Base-by-base conservation (phyloP, 495 filamentous ascomycete genomes). In the Amniculicola lignicola region DNA sequence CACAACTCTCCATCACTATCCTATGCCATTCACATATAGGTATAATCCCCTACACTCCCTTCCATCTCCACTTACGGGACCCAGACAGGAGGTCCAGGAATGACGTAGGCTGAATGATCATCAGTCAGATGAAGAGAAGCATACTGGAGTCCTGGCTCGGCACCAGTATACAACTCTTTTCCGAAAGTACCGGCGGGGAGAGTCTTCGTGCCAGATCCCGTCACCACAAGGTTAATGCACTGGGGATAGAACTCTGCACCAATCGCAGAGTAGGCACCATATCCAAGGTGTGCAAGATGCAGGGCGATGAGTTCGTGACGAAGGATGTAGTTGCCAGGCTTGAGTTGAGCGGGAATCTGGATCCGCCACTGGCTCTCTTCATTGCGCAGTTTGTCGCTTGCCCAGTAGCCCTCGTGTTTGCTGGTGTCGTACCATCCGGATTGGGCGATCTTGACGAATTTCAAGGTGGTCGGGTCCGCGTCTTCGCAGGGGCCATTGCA, bases 281-380 rank as follows among this genome's bases (percentile, higher is more conserved):
- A 22, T 4, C 51, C 55, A 14, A 74, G 63, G 14, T 31, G 25
- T 4, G 82, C 84, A 16, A 77, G 77, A 75, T 90, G 86, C 16
- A 90, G 79, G n/a, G 82, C 86, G 46, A 90, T 86, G 62, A 90
- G 84, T 70, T 92, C 88, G 68, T 89, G 85, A 31, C 88, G 84
- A 37, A 92, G 73, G 54, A 92, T 82, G 63, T 89, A 92, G 74
- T 85, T 83, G 33, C 87, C 87, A 12, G 82, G 61, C 27, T 75
- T 79, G 49, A 90, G 78, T 65, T 70, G 67, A 31, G 72, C 62
- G 27, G 88, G 87, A 64, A 92, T 85, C 33, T 79, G 82, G 41
- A 89, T 78, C 40, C 80, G 76, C 78, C 81, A 84, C 59, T 75
- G 81, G 75, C 82, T 83, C 77, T 84, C 82, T 74, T 82, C 81